These are phyloP conservation scores for Populus simonii DNA, from an alignment of 345 rosid species.

Conservation along the genomic window DNA sequence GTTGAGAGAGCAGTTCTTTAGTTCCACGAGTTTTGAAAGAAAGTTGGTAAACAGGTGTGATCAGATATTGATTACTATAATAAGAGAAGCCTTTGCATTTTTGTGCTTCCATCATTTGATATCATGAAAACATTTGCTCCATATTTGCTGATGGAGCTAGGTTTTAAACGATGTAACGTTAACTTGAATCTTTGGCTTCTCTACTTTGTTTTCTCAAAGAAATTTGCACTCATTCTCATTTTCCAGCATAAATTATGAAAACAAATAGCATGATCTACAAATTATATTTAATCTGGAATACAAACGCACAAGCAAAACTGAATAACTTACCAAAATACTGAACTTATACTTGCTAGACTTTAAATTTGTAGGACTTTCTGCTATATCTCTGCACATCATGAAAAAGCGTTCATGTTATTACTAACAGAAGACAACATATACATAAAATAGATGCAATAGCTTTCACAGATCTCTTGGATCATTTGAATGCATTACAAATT, in stretches of 20 bases:
- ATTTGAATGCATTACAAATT: not conserved
- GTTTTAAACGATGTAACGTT: not conserved
- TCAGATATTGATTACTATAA: not conserved
- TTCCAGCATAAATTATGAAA: not conserved
- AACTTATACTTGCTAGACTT: constrained; percentile 46
- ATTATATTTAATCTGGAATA: constrained; percentile 7
- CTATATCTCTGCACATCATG: constrained; percentile 47
- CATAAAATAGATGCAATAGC: not conserved
- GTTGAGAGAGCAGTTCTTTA: not conserved
- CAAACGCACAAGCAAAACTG: not conserved
- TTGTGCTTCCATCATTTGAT: not conserved
- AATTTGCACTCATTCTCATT: not conserved
- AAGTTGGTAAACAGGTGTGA: too few species aligned
- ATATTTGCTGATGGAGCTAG: not conserved
- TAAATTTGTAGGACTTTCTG: constrained; percentile 31
- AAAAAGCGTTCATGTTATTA: constrained; percentile 8
- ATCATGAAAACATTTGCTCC: not conserved
- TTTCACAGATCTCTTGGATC: not conserved
- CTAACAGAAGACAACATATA: not conserved
- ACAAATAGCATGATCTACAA: not conserved
- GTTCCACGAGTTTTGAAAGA: not conserved
- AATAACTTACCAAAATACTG: constrained; percentile 59
- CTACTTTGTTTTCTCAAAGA: not conserved
- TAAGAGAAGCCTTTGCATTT: not conserved
- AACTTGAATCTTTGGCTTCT: not conserved